Conservation (phyloP, 2,329 filamentous ascomycete species). For the Colletotrichum sp. region DNA sequence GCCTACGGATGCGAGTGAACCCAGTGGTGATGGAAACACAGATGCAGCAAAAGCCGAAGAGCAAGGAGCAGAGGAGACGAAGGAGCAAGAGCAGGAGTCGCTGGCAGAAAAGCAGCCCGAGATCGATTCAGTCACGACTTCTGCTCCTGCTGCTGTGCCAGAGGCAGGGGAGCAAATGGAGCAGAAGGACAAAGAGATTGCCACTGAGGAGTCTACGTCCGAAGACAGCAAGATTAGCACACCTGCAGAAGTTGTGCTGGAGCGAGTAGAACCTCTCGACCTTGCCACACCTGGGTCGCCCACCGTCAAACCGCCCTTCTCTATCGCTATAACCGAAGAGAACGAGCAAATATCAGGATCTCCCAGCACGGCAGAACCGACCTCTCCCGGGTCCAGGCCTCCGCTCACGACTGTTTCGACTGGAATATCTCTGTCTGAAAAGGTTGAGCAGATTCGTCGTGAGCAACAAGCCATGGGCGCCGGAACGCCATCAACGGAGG, state of each 20-base stretch:
- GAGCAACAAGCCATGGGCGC: constrained; percentile 45
- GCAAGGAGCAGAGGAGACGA: background rate
- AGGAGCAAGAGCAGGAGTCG: background rate
- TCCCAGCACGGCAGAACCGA: background rate
- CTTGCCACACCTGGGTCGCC: constrained; percentile 46
- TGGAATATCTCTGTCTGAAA: constrained; percentile 44
- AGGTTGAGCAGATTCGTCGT: constrained; percentile 56
- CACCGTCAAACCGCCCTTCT: constrained; percentile 23
- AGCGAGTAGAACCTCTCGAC: constrained; percentile 55
- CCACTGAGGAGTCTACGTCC: constrained; percentile 24
- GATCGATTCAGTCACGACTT: background rate
- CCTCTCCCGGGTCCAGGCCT: background rate
- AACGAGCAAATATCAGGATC: background rate
- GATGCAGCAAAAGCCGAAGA: constrained; percentile 26
- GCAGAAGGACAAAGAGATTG: background rate
- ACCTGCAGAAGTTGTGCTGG: constrained; percentile 40
- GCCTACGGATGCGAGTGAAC: constrained; percentile 42
- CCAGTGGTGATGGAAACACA: constrained; percentile 34
- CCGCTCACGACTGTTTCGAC: constrained; percentile 2
- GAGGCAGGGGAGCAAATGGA: background rate
- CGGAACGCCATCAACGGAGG: constrained; percentile 30
- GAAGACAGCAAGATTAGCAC: constrained; percentile 35
- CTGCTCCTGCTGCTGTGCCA: background rate
- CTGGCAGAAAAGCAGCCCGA: background rate
- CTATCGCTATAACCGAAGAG: constrained; percentile 4